phyloP scores from a whole-genome alignment of 352 stramenopile genomes.

The Globisporangium heterothallicum region DNA sequence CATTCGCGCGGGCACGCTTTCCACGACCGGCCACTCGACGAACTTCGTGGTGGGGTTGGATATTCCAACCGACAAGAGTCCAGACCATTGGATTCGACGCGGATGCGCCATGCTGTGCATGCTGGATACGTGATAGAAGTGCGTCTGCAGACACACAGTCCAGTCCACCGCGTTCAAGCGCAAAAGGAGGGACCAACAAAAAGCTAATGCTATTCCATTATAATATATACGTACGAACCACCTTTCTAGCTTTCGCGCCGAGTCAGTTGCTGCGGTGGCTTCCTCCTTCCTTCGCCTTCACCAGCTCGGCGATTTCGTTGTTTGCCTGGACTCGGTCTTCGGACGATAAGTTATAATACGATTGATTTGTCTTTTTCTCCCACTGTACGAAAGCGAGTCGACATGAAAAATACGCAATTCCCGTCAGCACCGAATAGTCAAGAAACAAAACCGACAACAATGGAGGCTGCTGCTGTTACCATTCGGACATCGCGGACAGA shows the following conservation, averaged over 20 bases:
- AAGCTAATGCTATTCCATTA: background rate
- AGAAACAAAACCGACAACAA: no score
- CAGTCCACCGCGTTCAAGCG: no score
- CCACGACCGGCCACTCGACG: conserved; percentile 91
- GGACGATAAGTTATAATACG: conserved; percentile 61
- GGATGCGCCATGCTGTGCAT: conserved; percentile 93
- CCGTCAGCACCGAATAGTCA: background rate
- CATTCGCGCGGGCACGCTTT: conserved; percentile 85
- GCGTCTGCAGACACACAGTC: background rate
- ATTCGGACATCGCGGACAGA: conserved; percentile 67
- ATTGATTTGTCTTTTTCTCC: conserved; percentile 60
- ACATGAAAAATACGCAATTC: conserved; percentile 2
- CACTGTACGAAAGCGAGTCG: conserved; percentile 32
- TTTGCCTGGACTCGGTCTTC: conserved; percentile 61
- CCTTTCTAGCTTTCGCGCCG: background rate
- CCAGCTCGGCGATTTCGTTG: conserved; percentile 53
- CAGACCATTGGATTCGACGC: conserved; percentile 91
- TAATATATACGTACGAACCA: conserved; percentile 3
- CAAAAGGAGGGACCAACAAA: background rate
- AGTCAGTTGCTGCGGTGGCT: background rate
- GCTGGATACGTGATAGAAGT: conserved; percentile 83
- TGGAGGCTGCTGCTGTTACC: no score
- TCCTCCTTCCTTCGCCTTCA: conserved; percentile 16
- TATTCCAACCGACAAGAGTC: conserved; percentile 76
- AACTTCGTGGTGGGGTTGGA: conserved; percentile 91